Conservation (phyloP, 352 stramenopile species). For the Elongisporangium prolatum region DNA sequence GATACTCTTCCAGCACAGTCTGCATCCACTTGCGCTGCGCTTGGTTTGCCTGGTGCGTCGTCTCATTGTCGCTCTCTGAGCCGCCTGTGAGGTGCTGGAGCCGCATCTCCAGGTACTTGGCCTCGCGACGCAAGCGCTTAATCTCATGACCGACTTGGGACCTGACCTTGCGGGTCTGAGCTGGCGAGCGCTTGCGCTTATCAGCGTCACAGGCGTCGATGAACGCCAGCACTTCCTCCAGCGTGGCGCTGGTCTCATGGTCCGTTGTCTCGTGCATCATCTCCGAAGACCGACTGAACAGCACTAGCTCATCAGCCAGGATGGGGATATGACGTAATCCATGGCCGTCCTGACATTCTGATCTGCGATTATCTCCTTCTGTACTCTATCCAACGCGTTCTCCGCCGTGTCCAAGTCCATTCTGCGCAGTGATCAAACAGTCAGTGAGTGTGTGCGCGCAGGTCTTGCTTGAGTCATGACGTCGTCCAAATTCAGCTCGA, state of each 20-base stretch:
- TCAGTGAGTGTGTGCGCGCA: too few species aligned
- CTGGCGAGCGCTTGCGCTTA: neutral
- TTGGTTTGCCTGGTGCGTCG: too few species aligned
- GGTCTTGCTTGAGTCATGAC: too few species aligned
- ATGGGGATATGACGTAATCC: neutral
- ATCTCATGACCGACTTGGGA: neutral
- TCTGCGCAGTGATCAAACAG: too few species aligned
- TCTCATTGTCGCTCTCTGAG: neutral
- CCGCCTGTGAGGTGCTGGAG: neutral
- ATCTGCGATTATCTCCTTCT: neutral
- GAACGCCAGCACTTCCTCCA: constrained; percentile 27
- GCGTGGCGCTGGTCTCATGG: constrained; percentile 5
- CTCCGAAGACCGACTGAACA: too few species aligned
- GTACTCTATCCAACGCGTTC: too few species aligned
- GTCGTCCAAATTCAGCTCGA: too few species aligned
- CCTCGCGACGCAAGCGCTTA: neutral
- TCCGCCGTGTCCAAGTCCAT: too few species aligned
- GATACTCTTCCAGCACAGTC: neutral
- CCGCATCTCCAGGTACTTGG: neutral
- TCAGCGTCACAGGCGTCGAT: constrained; percentile 22
- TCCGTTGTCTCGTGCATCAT: neutral
- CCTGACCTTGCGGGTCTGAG: neutral
- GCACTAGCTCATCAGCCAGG: neutral
- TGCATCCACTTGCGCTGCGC: neutral
- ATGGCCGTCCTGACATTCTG: neutral